Base-by-base conservation (phyloP, 768 basidiomycete species). In the Serendipita sp. region DNA sequence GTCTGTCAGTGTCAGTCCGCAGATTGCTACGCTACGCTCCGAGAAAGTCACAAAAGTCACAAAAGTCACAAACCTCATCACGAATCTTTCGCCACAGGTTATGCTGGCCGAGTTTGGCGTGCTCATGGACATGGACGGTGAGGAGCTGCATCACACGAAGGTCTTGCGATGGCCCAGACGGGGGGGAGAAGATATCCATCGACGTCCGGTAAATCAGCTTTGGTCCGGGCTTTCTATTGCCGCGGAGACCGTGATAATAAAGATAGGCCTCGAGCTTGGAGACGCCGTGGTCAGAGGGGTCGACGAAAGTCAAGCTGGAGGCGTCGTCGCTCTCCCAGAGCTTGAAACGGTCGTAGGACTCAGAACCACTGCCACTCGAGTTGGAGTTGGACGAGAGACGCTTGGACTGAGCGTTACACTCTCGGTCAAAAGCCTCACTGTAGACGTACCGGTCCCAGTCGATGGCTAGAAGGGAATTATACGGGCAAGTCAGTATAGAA, bases 201-300 rank as follows among this genome's bases (percentile, higher is more conserved):
- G 75, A 75, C 35, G 72, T 73, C 70, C 76, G 69, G 67, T 67
- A 76, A 71, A 76, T 70, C 32, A 76, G 69, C 70, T 73, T 73
- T 66, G 76, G 76, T 13, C 75, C 75, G 30, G 64, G 70, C 13
- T 64, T 45, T 18, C 67, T 70, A 18, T 44, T 32, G 65, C 76
- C 68, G 18, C 68, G 64, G 53, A 76, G 3, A 66, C 73, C 75
- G 62, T 58, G 54, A 63, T 75, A 76, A 67, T 76, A 76, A 18
- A 72, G 69, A 48, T 69, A 24, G 2, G 67, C 68, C 69, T 76
- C 75, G 66, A 72, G 54, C 68, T 68, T 71, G 45, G 73, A 54
- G 48, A 71, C 65, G 4, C 70, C 68, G 66, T 71, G 67, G 65
- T n/a, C 47, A 47, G 67, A 38, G 54, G 66, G 2, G 69, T 28